Evolutionary conservation across 2,329 filamentous ascomycete genomes (phyloP).

Genomic region (Penicillium sp.): DNA sequence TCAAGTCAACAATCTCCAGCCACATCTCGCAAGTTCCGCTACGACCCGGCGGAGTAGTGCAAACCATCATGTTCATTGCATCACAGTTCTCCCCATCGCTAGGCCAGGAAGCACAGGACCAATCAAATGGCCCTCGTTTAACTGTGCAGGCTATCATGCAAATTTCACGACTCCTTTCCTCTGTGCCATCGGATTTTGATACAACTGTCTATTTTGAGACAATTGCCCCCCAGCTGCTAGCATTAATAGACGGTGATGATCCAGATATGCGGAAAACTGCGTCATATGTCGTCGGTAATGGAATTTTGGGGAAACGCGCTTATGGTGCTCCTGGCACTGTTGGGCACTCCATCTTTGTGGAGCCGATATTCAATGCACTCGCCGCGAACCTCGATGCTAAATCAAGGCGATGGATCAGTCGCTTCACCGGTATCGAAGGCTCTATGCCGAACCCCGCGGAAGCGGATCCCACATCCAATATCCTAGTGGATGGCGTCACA

Average conservation of each 20-base stretch:
- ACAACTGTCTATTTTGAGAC: slow-evolving; percentile 37
- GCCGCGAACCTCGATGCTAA: slow-evolving; percentile 32
- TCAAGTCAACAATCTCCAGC: slow-evolving; percentile 38
- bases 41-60: slow-evolving; percentile 42
- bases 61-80: slow-evolving; percentile 45
- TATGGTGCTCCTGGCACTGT: slow-evolving; percentile 43
- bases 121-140: slow-evolving; percentile 39
- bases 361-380: slow-evolving; percentile 42
- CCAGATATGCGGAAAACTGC: slow-evolving; percentile 43
- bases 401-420: slow-evolving; percentile 31
- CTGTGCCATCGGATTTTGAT: slow-evolving; percentile 42
- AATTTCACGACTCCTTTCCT: slow-evolving; percentile 43
- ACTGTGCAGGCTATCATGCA: slow-evolving; percentile 49
- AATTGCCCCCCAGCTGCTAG: slow-evolving; percentile 43
- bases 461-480: slow-evolving; percentile 5
- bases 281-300: slow-evolving; percentile 45
- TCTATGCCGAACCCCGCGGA: background rate
- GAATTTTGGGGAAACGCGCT: slow-evolving; percentile 43
- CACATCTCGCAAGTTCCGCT: slow-evolving; percentile 43
- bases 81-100: slow-evolving; percentile 44
- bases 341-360: slow-evolving; percentile 44
- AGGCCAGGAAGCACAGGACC: slow-evolving; percentile 35
- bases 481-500: slow-evolving; percentile 29
- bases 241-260: slow-evolving; percentile 43
- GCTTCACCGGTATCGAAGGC: slow-evolving; percentile 21